phyloP scores from a whole-genome alignment of 108 stramenopile genomes.

The Cyclotella baltica region DNA sequence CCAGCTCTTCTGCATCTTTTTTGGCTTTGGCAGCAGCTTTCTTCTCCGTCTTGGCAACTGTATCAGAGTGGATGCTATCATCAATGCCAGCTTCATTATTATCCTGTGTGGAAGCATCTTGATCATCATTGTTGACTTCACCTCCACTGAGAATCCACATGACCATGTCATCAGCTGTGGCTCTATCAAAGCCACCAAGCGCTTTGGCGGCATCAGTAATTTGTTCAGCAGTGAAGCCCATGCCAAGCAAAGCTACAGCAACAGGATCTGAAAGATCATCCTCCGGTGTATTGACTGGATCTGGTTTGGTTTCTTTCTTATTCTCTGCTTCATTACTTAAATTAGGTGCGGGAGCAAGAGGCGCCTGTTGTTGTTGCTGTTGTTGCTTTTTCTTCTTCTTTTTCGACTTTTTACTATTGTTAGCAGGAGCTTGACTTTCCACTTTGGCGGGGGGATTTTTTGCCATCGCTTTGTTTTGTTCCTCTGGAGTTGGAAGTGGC shows the following conservation, averaged over 20 bases:
- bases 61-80: conserved; percentile 5
- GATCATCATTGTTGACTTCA: conserved; percentile 8
- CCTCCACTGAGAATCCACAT: conserved; percentile 77
- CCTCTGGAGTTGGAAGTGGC: conserved; percentile 29
- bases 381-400: conserved; percentile 64
- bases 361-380: conserved; percentile 18
- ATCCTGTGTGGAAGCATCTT: neutral
- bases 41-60: conserved; percentile 24
- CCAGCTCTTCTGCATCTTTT: conserved; percentile 45
- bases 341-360: conserved; percentile 21
- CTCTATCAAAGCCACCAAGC: conserved; percentile 77
- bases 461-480: conserved; percentile 11
- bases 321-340: conserved; percentile 8
- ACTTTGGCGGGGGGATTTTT: neutral
- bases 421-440: conserved; percentile 4
- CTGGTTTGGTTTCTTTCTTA: conserved; percentile 10
- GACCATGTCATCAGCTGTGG: conserved; percentile 85
- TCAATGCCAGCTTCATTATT: neutral
- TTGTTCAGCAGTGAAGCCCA: conserved; percentile 83
- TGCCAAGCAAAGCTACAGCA: conserved; percentile 72
- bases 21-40: conserved; percentile 30
- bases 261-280: conserved; percentile 66
- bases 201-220: conserved; percentile 71
- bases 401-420: conserved; percentile 54
- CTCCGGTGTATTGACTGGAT: conserved; percentile 5